These are phyloP conservation scores for Pleurotus tuber-regium DNA, from an alignment of 768 basidiomycete genomes.

Conservation along the genomic window DNA sequence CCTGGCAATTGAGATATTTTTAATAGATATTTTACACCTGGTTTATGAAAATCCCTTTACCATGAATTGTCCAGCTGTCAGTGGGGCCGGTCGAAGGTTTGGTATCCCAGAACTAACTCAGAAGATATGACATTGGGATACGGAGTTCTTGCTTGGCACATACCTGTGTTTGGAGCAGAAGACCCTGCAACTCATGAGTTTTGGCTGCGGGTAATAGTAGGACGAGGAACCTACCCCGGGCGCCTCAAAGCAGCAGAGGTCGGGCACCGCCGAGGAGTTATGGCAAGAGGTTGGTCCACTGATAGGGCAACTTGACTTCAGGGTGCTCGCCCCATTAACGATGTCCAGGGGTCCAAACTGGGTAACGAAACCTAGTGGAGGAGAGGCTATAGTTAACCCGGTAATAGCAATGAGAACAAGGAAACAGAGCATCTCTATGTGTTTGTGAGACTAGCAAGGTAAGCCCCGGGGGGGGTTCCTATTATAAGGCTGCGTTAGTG, in stretches of 20 bases:
- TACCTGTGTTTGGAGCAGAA: conserved; percentile 21
- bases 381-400: background rate
- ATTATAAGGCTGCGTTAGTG: too few species aligned
- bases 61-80: conserved; percentile 60
- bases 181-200: conserved; percentile 11
- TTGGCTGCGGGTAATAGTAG: background rate
- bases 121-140: background rate
- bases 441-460: background rate
- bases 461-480: too few species aligned
- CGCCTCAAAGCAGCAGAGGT: conserved; percentile 20
- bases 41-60: conserved; percentile 23
- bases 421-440: conserved; percentile 3
- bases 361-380: background rate
- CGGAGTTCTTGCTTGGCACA: background rate
- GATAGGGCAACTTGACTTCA: conserved; percentile 3
- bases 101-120: conserved; percentile 54
- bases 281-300: conserved; percentile 13
- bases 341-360: background rate
- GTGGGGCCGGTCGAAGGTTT: conserved; percentile 45
- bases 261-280: conserved; percentile 12
- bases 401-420: background rate
- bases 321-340: background rate
- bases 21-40: background rate
- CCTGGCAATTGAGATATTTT: conserved; percentile 28
- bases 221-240: conserved; percentile 16